A percentile compares a stretch with the other conserved stretches of the same genome.
These are phyloP conservation scores for Candida neerlandica DNA, from an alignment of 1,139 yeast genomes.

Conservation along the genomic window DNA sequence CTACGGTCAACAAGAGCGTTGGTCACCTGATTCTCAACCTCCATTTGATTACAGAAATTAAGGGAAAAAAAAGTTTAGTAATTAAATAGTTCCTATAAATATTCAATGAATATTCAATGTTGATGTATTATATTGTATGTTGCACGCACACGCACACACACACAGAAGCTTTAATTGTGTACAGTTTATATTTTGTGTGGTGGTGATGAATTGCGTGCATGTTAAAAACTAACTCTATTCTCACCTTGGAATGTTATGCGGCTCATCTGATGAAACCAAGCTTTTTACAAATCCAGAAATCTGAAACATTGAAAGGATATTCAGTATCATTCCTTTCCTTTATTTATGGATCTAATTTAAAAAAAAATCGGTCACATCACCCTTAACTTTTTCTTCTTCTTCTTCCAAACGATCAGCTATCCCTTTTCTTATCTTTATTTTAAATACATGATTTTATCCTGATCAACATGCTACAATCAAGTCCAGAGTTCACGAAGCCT, in stretches of 20 bases:
- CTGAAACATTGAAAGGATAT: slow-evolving; percentile 4
- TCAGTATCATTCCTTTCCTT: neutral
- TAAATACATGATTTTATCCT: too few relatives aligned
- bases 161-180: too few relatives aligned
- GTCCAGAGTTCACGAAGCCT: slow-evolving; percentile 3
- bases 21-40: slow-evolving; percentile 33
- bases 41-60: slow-evolving; percentile 13
- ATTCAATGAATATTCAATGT: too few relatives aligned
- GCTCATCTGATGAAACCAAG: neutral
- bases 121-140: too few relatives aligned
- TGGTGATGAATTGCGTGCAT: neutral
- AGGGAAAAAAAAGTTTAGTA: too few relatives aligned
- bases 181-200: neutral
- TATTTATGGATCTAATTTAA: too few relatives aligned
- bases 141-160: too few relatives aligned
- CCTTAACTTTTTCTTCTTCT: neutral
- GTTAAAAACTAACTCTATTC: neutral
- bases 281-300: slow-evolving; percentile 3
- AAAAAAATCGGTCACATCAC: neutral
- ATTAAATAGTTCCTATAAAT: neutral
- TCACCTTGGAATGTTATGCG: slow-evolving; percentile 3
- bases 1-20: slow-evolving; percentile 29
- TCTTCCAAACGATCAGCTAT: neutral
- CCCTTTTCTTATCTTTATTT: too few relatives aligned
- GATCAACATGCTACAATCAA: slow-evolving; percentile 9